Conservation (phyloP, 1,284 basidiomycete species). For the Phylloboletellus chloephorus region DNA sequence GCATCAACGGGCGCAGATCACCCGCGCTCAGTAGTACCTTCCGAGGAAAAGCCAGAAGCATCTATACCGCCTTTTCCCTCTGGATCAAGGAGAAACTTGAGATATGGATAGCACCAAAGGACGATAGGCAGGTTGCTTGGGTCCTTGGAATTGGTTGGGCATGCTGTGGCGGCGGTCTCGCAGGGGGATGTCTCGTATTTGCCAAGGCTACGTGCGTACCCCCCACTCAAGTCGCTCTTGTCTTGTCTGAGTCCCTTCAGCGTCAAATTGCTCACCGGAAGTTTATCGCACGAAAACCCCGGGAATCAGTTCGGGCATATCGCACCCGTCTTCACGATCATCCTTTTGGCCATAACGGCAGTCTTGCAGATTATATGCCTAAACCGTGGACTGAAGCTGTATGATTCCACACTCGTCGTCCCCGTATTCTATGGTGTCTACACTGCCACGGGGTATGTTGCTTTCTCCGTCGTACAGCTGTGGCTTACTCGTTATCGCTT, state of each 20-base stretch:
- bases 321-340: constrained; percentile 77
- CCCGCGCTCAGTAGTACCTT: constrained; percentile 25
- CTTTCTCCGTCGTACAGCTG: neutral
- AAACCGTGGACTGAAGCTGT: constrained; percentile 78
- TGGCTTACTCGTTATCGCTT: constrained; percentile 11
- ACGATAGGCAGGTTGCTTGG: constrained; percentile 82
- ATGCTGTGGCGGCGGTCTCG: constrained; percentile 82
- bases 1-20: constrained; percentile 33
- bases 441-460: constrained; percentile 51
- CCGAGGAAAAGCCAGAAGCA: constrained; percentile 29
- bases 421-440: constrained; percentile 71
- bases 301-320: constrained; percentile 84
- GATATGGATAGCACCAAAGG: constrained; percentile 68
- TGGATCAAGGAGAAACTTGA: constrained; percentile 64
- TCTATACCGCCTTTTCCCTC: constrained; percentile 46
- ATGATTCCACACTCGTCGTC: constrained; percentile 72
- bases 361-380: constrained; percentile 88
- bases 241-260: constrained; percentile 33
- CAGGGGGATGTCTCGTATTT: constrained; percentile 85
- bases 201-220: constrained; percentile 77
- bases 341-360: constrained; percentile 74
- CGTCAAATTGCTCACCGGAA: constrained; percentile 72
- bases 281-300: constrained; percentile 67
- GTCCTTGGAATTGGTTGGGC: constrained; percentile 90
- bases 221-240: constrained; percentile 8